Evolutionary conservation across 352 stramenopile genomes (phyloP), one percentile per base, ranked within the genome.

Genomic region (Aphanomyces cochlioides): DNA sequence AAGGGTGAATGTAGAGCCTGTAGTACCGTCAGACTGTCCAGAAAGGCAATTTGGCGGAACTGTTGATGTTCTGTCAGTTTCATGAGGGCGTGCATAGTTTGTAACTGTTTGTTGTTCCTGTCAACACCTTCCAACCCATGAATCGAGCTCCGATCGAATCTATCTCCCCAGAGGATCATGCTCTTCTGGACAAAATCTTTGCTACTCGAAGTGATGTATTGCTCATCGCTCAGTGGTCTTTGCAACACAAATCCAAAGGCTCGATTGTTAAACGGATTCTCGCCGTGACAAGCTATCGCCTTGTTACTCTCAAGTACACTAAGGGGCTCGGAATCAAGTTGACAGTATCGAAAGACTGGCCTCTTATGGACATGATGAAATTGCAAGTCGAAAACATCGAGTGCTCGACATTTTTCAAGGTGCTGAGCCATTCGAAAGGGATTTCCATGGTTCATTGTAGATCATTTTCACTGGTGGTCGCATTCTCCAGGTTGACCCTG

Each of bases 291-390:
- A 36, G 48, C 4, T 56, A 41, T 13, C 59, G 59, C 17, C 10
- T 54, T 10, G 5, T 67, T 7, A 67, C 59, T n/a, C 59, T 67
- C 19, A 67, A 67, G 19, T 40, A 41, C 28, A 28, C 39, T 1
- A 37, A 28, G 28, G 28, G 3, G 10, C 39, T 67, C 0, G 59
- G 41, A 8, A n/a, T n/a, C 13, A 67, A 67, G 21, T 28, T 56
- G 41, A 67, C 56, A 54, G 38, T 67, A 19, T 48, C 59, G n/a
- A 67, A 67, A n/a, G 59, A 67, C 43, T 56, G 6, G 15, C n/a
- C 59, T 12, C 38, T 67, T 36, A 34, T 67, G 15, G 59, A 67
- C 38, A n/a, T 67, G 10, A 21, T 67, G 17, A 67, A 67, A 37
- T 36, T 67, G 8, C 59, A 67, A 36, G 40, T 67, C 40, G 59